Evolutionary conservation across 441 rosid species (phyloP), one percentile per base, ranked within the genome.

Genomic region (Arabidopsis lyrata): DNA sequence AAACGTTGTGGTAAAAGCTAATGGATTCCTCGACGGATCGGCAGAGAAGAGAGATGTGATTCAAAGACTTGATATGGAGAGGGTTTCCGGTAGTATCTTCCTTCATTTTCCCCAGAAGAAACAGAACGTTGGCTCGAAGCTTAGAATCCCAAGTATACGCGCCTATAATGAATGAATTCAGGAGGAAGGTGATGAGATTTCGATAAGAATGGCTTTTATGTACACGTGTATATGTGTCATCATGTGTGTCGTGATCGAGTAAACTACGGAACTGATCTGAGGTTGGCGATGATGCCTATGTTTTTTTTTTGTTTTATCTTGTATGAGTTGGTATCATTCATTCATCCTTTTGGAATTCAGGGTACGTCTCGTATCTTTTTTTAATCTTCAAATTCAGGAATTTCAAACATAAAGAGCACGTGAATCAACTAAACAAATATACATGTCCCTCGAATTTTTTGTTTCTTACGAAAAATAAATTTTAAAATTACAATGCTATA

Each of bases 11-110:
- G 36, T 94, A 94, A 68, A 94, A 94, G 77, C 75, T 65, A 31
- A 92, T 84, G 68, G 97, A 86, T 70, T 88, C 84, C 47, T 88
- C 86, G 1, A 89, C 72, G 9, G 91, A 90, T 78, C 82, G 66
- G 58, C 97, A 95, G 0, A 90, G 70, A 24, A 86, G 88, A 0
- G 97, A 92, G 18, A 95, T 82, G 80, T 95, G 99, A 72, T 95
- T 92, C 81, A 92, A 66, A 3, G 97, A 92, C 78, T 78, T 90
- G 36, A 95, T 85, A 64, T 87, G 92, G 2, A 92, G 88, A 22
- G 97, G 96, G 72, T 90, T 94, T 72, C 73, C 84, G 24, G 48
- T 13, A 31, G 48, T 13, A 31, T 14, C 83, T 38, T 75, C 90
- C 84, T 83, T 88, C 97, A 89, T 88, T 68, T 65, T 81, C 47